Evolutionary conservation across 1,284 basidiomycete species (phyloP).

Genomic region (Heterobasidion parviporum): DNA sequence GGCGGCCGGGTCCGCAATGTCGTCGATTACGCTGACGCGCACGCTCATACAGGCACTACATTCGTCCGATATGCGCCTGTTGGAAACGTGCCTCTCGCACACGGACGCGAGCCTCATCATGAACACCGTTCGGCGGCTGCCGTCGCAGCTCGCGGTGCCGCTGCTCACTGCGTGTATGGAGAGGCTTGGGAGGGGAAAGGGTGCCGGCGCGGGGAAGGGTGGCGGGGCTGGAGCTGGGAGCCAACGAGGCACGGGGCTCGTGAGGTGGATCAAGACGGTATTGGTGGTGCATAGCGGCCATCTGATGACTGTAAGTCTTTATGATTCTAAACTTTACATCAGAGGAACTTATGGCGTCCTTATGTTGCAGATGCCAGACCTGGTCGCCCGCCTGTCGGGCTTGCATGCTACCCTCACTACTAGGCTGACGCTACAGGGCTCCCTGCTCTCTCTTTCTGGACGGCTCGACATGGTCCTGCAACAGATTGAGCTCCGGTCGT

Average conservation of each 20-base stretch:
- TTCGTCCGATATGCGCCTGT: slow-evolving; percentile 82
- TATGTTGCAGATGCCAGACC: slow-evolving; percentile 66
- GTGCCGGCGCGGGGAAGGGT: slow-evolving; percentile 68
- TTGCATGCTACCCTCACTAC: slow-evolving; percentile 80
- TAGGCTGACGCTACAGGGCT: slow-evolving; percentile 79
- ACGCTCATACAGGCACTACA: slow-evolving; percentile 96
- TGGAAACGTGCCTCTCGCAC: slow-evolving; percentile 87
- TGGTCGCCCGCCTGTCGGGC: slow-evolving; percentile 76
- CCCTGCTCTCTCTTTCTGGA: slow-evolving; percentile 79
- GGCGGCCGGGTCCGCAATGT: slow-evolving; percentile 11
- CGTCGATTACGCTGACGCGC: slow-evolving; percentile 76
- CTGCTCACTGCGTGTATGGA: slow-evolving; percentile 88
- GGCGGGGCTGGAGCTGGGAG: slow-evolving; percentile 79
- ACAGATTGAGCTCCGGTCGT: slow-evolving; percentile 83
- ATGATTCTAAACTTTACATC: neutral
- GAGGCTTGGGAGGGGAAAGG: slow-evolving; percentile 73
- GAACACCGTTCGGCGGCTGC: slow-evolving; percentile 84
- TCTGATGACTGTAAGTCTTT: slow-evolving; percentile 76
- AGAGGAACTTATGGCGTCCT: slow-evolving; percentile 11
- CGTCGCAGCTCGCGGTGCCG: slow-evolving; percentile 84
- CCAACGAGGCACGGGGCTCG: slow-evolving; percentile 75
- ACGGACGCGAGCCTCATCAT: slow-evolving; percentile 77
- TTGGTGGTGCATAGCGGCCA: slow-evolving; percentile 86
- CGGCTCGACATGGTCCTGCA: slow-evolving; percentile 90
- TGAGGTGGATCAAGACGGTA: slow-evolving; percentile 87